Base-by-base conservation (phyloP, 306 rosid genomes). In the Quillaja saponaria region DNA sequence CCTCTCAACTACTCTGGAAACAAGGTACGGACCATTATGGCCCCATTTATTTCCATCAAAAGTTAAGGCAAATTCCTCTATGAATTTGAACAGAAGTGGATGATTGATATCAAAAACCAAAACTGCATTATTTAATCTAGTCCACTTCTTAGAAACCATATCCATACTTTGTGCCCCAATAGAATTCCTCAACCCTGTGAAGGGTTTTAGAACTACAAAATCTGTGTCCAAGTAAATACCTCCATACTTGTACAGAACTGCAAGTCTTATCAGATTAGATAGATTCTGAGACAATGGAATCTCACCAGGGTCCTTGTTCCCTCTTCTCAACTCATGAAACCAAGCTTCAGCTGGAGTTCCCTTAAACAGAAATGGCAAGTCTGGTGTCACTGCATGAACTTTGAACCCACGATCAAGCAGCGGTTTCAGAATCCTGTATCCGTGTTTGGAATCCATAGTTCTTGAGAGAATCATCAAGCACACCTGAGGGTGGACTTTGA, bases 21-120 rank as follows among this genome's bases (percentile, higher is more conserved):
- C 94, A 62, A 92, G 50, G 72, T 86, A 86, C 2, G 99, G 96
- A 57, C 95, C 99, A 63, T 92, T 92, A 50, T 84, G 72, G 15
- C 96, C 98, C 96, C 95, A 86, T 66, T 38, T 81, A 47, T 68
- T 92, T 6, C 96, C 99, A 74, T 89, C 81, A 72, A 86, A 92
- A 62, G 86, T 83, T 21, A 49, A 57, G 0, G 88, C 78, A 74
- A 92, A 89, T 13, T 89, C 95, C 63, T 74, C 17, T 13, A 86
- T 86, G 77, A 92, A 92, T 20, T 64, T 80, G 10, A 56, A 50
- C 69, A 92, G 38, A 63, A 92, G 94, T 13, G 95, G 99, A 68
- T 92, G 96, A 3, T 85, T 83, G 78, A 52, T 66, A 37, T 92
- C 95, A 54, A 88, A 92, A 13, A 86, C 63, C 51, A 92, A 66